A percentile compares a stretch with the other conserved stretches of the same genome.
phyloP scores from a whole-genome alignment of 345 rosid species.

The Xanthoceras sorbifolium region DNA sequence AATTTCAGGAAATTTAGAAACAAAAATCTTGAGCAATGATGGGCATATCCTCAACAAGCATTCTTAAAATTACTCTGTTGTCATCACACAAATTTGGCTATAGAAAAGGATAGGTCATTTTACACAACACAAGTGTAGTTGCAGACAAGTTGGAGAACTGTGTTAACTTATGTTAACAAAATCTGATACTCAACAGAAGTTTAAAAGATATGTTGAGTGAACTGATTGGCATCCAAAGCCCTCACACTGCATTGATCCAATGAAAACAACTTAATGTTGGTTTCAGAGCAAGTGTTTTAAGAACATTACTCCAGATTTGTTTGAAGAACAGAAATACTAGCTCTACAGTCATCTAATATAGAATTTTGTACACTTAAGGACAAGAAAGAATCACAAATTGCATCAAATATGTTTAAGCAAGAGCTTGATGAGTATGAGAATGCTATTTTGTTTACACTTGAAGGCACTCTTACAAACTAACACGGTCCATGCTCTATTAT shows the following conservation, averaged over 20 bases:
- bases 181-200: not conserved
- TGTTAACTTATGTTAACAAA: not conserved
- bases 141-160: not conserved
- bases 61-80: not conserved
- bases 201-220: not conserved
- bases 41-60: not conserved
- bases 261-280: not conserved
- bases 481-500: not conserved
- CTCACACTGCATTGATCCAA: not conserved
- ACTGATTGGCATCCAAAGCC: not conserved
- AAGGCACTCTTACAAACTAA: not conserved
- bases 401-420: slow-evolving; percentile 6
- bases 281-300: not conserved
- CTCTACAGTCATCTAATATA: not conserved
- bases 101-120: not conserved
- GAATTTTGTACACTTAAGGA: not conserved
- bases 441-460: not conserved
- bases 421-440: not conserved
- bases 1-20: not conserved
- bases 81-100: not conserved
- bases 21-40: not conserved
- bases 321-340: not conserved
- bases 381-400: not conserved
- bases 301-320: not conserved
- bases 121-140: not conserved